Evolutionary conservation across 208 protist species (phyloP).

Genomic region (Phytomonas francai): DNA sequence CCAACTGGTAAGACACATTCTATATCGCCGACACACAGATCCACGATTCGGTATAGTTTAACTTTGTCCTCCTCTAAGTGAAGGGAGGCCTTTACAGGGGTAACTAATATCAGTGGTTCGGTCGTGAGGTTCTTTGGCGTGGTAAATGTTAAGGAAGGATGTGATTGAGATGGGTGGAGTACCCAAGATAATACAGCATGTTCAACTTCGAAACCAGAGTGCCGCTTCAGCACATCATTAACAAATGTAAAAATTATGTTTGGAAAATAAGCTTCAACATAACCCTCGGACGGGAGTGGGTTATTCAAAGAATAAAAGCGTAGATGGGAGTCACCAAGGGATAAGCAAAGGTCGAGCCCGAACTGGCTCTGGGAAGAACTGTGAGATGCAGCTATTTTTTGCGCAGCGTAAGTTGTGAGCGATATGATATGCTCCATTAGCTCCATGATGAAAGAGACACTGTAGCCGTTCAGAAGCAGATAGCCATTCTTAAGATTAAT

Average conservation of each 20-base stretch:
- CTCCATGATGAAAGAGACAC: background rate
- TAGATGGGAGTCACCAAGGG: background rate
- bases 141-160: background rate
- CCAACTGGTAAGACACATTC: slow-evolving; percentile 27
- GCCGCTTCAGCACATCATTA: background rate
- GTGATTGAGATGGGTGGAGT: background rate
- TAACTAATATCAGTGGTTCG: background rate
- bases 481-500: background rate
- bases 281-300: background rate
- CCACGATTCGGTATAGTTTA: background rate
- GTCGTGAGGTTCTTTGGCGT: background rate
- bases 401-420: background rate
- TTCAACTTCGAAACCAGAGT: background rate
- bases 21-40: slow-evolving; percentile 12
- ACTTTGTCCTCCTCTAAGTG: background rate
- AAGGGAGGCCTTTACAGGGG: background rate
- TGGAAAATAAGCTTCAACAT: background rate
- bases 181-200: background rate
- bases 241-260: background rate
- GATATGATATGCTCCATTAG: background rate
- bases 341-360: background rate
- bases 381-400: background rate
- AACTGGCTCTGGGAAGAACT: background rate
- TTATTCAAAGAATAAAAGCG: background rate
- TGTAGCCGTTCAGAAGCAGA: background rate